These are phyloP conservation scores for Penicillium cinerascens DNA, from an alignment of 495 filamentous ascomycete species.

Conservation along the genomic window DNA sequence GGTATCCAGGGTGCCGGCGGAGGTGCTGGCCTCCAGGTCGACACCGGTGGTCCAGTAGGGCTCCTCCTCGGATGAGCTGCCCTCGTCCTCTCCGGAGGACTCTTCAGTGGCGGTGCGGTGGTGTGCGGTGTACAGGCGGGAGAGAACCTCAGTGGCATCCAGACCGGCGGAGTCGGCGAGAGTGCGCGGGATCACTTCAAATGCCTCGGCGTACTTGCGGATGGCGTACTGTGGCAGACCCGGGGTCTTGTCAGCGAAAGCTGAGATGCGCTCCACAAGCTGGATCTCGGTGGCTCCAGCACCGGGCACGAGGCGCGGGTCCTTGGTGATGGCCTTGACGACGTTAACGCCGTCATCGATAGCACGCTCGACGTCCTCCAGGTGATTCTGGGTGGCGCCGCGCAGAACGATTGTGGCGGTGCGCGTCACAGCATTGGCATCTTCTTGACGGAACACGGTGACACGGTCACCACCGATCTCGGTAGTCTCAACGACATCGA, in stretches of 20 bases:
- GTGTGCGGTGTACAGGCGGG: slow-evolving; percentile 87
- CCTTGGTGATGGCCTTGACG: slow-evolving; percentile 95
- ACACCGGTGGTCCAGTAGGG: slow-evolving; percentile 87
- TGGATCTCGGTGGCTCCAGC: slow-evolving; percentile 96
- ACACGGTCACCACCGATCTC: slow-evolving; percentile 99
- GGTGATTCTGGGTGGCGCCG: slow-evolving; percentile 94
- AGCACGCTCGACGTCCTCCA: slow-evolving; percentile 95
- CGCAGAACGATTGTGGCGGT: slow-evolving; percentile 94
- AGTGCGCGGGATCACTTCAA: slow-evolving; percentile 92
- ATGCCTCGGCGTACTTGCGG: slow-evolving; percentile 95
- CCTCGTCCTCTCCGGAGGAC: slow-evolving; percentile 36
- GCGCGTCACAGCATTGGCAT: slow-evolving; percentile 81
- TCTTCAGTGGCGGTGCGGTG: slow-evolving; percentile 48
- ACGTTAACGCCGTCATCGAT: slow-evolving; percentile 99
- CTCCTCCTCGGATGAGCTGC: slow-evolving; percentile 44
- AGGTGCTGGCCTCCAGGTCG: slow-evolving; percentile 83
- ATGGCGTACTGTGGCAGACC: slow-evolving; percentile 93
- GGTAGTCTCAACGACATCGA: slow-evolving; percentile 94
- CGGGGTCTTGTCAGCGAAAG: slow-evolving; percentile 84
- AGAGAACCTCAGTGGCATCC: slow-evolving; percentile 92
- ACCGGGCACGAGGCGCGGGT: slow-evolving; percentile 85
- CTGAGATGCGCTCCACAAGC: slow-evolving; percentile 85
- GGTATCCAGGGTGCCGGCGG: slow-evolving; percentile 78
- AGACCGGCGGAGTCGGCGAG: slow-evolving; percentile 92
- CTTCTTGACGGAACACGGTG: slow-evolving; percentile 96